Evolutionary conservation across 495 filamentous ascomycete genomes (phyloP), one percentile per base, ranked within the genome.

Genomic region (Hypoxylon subgilvum): DNA sequence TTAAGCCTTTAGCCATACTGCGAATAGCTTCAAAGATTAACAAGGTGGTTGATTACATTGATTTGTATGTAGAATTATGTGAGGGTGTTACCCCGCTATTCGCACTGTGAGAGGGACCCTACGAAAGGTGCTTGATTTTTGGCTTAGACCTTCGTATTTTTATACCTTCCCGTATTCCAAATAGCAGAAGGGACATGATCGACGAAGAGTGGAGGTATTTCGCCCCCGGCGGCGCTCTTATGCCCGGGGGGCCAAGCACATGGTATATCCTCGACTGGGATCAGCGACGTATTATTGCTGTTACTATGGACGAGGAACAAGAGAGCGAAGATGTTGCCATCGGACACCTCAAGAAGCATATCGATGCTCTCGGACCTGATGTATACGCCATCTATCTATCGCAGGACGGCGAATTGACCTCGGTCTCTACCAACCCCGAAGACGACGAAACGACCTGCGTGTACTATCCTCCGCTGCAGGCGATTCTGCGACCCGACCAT

Each of bases 181-280:
- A n/a, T n/a, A n/a, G n/a, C n/a, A n/a, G n/a, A n/a, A n/a, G n/a
- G n/a, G n/a, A 36, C 46, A 66, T 62, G 63, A 66, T 66, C 49
- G 53, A 54, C 10, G 52, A 62, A 0, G 35, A 56, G 9, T 55
- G 6, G 16, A 62, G 39, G 27, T 62, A 46, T 30, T 62, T 40
- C 13, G 43, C 52, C 18, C 41, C 39, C 1, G 35, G 53, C n/a
- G 63, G 63, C 4, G 32, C 14, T 7, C 46, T 66, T 36, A 4
- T n/a, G 6, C n/a, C 38, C 21, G 52, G 52, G 13, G 63, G 63
- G 16, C 63, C 63, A 46, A 66, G 63, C 43, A 61, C 52, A 4
- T 66, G 63, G 63, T 19, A 66, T 40, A 39, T 66, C 7, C 30
- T 27, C n/a, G 48, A 66, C 39, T 66, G 49, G 52, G 63, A 62